Conservation (phyloP, 2,329 filamentous ascomycete genomes). For the Ceratocystis harringtonii region DNA sequence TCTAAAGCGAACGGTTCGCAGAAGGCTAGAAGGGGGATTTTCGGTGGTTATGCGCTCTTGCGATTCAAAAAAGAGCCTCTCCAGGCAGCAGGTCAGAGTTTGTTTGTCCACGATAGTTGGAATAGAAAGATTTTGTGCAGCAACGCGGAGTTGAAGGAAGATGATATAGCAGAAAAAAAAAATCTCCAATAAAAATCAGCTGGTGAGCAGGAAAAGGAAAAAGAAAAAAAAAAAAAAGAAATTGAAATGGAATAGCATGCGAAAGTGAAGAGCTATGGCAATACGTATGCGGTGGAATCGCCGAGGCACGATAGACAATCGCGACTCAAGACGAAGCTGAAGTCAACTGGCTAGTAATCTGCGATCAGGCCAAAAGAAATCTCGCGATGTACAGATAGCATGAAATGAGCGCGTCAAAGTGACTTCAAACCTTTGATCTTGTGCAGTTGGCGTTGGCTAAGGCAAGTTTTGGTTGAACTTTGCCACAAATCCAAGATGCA, state of each 20-base stretch:
- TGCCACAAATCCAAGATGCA: conserved; percentile 4
- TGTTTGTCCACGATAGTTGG: not conserved
- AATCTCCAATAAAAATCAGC: not conserved
- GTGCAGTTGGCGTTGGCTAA: not conserved
- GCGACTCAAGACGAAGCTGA: not conserved
- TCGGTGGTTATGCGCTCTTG: not conserved
- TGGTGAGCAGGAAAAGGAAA: not conserved
- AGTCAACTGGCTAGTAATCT: not conserved
- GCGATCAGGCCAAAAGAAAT: not conserved
- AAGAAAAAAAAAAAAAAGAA: conserved; percentile 5
- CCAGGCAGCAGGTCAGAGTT: not conserved
- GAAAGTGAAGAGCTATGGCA: not conserved
- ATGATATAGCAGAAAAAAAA: not conserved
- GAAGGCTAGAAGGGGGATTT: not conserved
- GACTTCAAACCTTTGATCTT: not conserved
- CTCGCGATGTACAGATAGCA: not conserved
- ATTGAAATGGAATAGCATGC: conserved; percentile 2
- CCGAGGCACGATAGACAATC: not conserved
- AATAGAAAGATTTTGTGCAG: not conserved
- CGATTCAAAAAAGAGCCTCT: not conserved
- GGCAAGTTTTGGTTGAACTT: not conserved
- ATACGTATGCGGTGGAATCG: not conserved
- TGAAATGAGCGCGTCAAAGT: conserved; percentile 5
- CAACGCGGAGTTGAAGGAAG: not conserved
- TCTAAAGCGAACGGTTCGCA: not conserved